Conservation (phyloP, 768 basidiomycete species). For the Trametes coccinea region DNA sequence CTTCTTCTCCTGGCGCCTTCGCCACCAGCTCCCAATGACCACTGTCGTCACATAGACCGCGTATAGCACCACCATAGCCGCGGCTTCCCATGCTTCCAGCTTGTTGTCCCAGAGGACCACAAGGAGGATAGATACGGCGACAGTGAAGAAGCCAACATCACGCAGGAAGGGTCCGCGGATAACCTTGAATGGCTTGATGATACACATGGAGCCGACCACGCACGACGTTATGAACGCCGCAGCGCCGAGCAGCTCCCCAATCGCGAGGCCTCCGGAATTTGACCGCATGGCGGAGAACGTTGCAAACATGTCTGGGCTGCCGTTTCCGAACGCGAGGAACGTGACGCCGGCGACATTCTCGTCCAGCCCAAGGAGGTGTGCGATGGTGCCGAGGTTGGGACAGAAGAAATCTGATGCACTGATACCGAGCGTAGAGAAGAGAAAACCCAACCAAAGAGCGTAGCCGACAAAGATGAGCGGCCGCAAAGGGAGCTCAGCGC, state of each 20-base stretch:
- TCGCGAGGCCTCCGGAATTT: slow-evolving; percentile 83
- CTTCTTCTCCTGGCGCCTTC: slow-evolving; percentile 50
- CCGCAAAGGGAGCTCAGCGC: slow-evolving; percentile 53
- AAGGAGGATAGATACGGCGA: slow-evolving; percentile 76
- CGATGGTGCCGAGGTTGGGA: slow-evolving; percentile 90
- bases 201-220: slow-evolving; percentile 97
- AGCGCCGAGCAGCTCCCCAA: slow-evolving; percentile 94
- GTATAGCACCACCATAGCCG: slow-evolving; percentile 71
- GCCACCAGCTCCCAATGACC: slow-evolving; percentile 76
- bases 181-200: slow-evolving; percentile 93
- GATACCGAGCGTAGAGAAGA: slow-evolving; percentile 95
- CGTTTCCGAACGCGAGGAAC: slow-evolving; percentile 95
- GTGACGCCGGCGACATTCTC: slow-evolving; percentile 97
- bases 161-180: slow-evolving; percentile 79
- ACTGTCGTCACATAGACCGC: slow-evolving; percentile 75
- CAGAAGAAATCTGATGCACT: slow-evolving; percentile 97
- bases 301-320: slow-evolving; percentile 93
- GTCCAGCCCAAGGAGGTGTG: slow-evolving; percentile 80
- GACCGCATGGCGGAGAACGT: slow-evolving; percentile 92
- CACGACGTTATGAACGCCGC: slow-evolving; percentile 95
- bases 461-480: slow-evolving; percentile 64
- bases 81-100: slow-evolving; percentile 74
- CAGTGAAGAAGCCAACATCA: slow-evolving; percentile 93
- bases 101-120: slow-evolving; percentile 74
- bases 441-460: slow-evolving; percentile 80